Evolutionary conservation across 495 filamentous ascomycete species (phyloP).

Genomic region (Hypoxylon lienhwacheense): DNA sequence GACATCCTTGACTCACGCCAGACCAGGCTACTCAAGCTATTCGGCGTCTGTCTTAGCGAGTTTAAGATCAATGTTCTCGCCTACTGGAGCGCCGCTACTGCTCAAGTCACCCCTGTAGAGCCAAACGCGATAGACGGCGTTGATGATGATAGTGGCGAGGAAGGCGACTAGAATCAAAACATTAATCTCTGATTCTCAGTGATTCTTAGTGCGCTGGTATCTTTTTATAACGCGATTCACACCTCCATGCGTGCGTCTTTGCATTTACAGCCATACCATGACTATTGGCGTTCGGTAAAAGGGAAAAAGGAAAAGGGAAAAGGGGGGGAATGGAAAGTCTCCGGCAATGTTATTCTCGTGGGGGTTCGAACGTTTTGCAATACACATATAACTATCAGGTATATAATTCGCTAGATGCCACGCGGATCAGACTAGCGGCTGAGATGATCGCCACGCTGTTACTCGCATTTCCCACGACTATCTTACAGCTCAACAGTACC

Average conservation of each 20-base stretch:
- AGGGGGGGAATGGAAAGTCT: not conserved
- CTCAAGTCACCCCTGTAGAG: conserved; percentile 60
- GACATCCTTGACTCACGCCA: conserved; percentile 83
- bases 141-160: conserved; percentile 33
- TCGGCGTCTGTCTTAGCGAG: conserved; percentile 84
- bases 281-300: conserved; percentile 38
- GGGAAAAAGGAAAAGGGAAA: conserved; percentile 24
- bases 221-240: no score
- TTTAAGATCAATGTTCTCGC: conserved; percentile 80
- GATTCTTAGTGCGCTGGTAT: no score
- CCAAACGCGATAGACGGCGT: conserved; percentile 26
- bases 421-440: no score
- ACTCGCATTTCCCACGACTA: conserved; percentile 18
- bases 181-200: not conserved
- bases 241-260: conserved; percentile 29
- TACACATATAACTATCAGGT: not conserved
- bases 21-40: conserved; percentile 90
- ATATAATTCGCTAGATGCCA: no score
- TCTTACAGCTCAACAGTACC: conserved; percentile 31
- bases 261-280: conserved; percentile 42
- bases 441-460: no score
- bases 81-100: conserved; percentile 65
- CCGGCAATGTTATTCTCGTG: not conserved
- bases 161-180: conserved; percentile 6
- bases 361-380: conserved; percentile 7